Conservation (phyloP, 1,284 basidiomycete species). For the Ustilago loliicola region DNA sequence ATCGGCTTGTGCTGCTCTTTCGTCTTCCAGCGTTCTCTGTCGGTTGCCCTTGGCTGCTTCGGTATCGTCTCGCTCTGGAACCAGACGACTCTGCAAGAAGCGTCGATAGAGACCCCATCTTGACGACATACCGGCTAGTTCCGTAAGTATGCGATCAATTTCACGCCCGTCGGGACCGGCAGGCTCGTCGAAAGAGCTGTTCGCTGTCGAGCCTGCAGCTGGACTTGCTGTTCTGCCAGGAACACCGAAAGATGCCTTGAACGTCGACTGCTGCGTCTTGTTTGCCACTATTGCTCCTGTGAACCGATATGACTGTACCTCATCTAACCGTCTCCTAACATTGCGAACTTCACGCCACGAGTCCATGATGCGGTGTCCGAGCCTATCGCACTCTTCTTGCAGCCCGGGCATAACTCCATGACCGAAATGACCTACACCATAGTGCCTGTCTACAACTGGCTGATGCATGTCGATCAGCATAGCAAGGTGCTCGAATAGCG, state of each 20-base stretch:
- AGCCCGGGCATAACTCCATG: conserved; percentile 78
- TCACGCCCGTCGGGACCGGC: conserved; percentile 84
- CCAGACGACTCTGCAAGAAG: conserved; percentile 82
- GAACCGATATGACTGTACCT: conserved; percentile 43
- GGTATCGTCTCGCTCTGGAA: conserved; percentile 71
- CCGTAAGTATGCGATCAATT: conserved; percentile 87
- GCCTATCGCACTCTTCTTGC: conserved; percentile 86
- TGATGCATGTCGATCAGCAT: conserved; percentile 97
- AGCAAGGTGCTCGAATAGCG: conserved; percentile 93
- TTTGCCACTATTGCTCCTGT: conserved; percentile 49
- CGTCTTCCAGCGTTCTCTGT: conserved; percentile 22
- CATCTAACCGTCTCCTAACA: conserved; percentile 45
- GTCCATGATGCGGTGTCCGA: conserved; percentile 81
- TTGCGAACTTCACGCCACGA: conserved; percentile 82
- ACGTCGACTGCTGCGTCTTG: conserved; percentile 69
- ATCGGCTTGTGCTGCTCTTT: conserved; percentile 36
- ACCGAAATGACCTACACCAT: conserved; percentile 73
- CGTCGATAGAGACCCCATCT: conserved; percentile 91
- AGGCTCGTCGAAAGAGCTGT: conserved; percentile 74
- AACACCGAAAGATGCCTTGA: conserved; percentile 70
- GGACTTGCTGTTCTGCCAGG: conserved; percentile 68
- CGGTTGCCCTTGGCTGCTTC: conserved; percentile 1
- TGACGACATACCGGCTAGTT: conserved; percentile 87
- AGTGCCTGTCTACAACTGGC: conserved; percentile 97
- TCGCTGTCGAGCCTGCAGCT: conserved; percentile 71